Evolutionary conservation across 176 grass and related monocot species (phyloP), one percentile per base, ranked within the genome.

Genomic region (Areca catechu): DNA sequence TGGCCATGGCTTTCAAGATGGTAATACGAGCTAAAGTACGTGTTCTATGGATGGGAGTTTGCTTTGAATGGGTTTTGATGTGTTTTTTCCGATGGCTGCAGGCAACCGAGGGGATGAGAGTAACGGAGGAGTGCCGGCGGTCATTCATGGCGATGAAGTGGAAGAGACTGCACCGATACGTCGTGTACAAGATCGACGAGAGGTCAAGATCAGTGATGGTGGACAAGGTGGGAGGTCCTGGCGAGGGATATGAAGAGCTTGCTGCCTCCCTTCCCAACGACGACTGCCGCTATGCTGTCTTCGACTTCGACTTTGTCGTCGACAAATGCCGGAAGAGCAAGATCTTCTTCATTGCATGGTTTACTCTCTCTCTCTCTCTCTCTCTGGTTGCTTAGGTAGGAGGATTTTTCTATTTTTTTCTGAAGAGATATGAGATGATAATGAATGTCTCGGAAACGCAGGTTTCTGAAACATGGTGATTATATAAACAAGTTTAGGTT

Each of bases 241-340:
- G 86, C 0, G 91, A 95, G 2, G 86, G 91, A 0, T 95, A 95
- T 74, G 86, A 95, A 15, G 82, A 83, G 76, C 81, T 95, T 16
- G 79, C 88, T 21, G 86, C 91, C 57, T 78, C 86, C 25, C 79
- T 95, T 43, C 91, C 91, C 16, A 24, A 49, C 18, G 86, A 95
- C 63, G 91, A 95, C 77, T 95, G 91, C 80, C 91, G 91, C 76
- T 95, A 95, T 71, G 91, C 91, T 51, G 91, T 95, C 71, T 95
- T 95, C 54, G 86, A 95, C 76, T 95, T 90, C 69, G 91, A 95
- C 66, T 95, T 95, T 74, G 79, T 95, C 77, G 71, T 79, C 56
- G 91, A 95, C 75, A 95, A 95, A 66, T 95, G 91, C 83, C 83
- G 84, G 80, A 95, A 95, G 77, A 95, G 91, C 91, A 95, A 95